phyloP scores from a whole-genome alignment of 2,329 filamentous ascomycete genomes.

The Scleromitrula shiraiana region DNA sequence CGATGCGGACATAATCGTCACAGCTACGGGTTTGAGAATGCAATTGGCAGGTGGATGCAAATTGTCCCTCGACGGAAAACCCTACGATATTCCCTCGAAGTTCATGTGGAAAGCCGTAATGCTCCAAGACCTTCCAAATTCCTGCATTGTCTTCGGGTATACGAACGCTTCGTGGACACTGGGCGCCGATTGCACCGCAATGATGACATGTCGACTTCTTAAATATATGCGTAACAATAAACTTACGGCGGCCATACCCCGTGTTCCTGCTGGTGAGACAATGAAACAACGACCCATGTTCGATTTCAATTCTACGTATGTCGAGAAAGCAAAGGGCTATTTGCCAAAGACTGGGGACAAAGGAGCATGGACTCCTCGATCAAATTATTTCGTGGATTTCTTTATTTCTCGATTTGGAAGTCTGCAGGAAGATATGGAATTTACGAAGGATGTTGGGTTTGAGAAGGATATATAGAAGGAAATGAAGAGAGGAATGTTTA shows the following conservation, averaged over 20 bases:
- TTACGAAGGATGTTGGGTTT: constrained; percentile 3
- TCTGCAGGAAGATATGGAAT: constrained; percentile 22
- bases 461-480: not conserved
- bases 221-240: constrained; percentile 23
- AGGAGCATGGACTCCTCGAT: constrained; percentile 23
- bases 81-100: constrained; percentile 39
- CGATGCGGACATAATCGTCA: constrained; percentile 59
- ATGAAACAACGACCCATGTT: constrained; percentile 14
- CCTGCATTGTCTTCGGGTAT: constrained; percentile 55
- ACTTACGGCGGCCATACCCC: constrained; percentile 14
- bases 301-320: constrained; percentile 24
- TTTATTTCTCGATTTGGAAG: constrained; percentile 25
- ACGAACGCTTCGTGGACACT: constrained; percentile 61
- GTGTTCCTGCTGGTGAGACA: constrained; percentile 8
- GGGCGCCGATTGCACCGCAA: constrained; percentile 42
- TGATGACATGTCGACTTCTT: constrained; percentile 22
- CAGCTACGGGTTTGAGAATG: constrained; percentile 59
- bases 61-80: constrained; percentile 45
- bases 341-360: constrained; percentile 21
- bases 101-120: constrained; percentile 58
- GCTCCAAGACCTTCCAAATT: constrained; percentile 60
- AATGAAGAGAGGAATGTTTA: no score
- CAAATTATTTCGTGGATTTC: constrained; percentile 27
- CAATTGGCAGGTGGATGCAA: constrained; percentile 46
- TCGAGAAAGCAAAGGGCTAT: constrained; percentile 19